A percentile compares a stretch with the other conserved stretches of the same genome.
Conservation (phyloP, 2,329 filamentous ascomycete species). For the Talaromyces sp. region DNA sequence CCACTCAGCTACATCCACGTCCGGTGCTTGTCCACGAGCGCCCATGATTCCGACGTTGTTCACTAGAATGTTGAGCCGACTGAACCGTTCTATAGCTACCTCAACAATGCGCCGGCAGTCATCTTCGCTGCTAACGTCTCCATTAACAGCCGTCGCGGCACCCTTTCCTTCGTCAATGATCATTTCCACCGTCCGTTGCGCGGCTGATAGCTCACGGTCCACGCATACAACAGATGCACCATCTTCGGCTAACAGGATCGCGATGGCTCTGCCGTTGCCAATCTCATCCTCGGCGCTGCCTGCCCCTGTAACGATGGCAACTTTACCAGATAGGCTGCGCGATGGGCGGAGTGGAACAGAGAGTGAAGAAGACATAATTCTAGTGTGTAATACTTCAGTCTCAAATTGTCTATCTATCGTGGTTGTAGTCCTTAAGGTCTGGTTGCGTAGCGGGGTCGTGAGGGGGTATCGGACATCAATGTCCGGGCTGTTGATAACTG, state of each 20-base stretch:
- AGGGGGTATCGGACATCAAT: not conserved
- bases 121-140: constrained; percentile 11
- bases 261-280: constrained; percentile 25
- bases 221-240: constrained; percentile 24
- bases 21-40: constrained; percentile 26
- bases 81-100: constrained; percentile 22
- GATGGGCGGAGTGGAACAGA: not conserved
- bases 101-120: constrained; percentile 21
- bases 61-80: constrained; percentile 5
- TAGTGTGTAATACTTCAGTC: not conserved
- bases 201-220: constrained; percentile 21
- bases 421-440: not conserved
- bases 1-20: constrained; percentile 26
- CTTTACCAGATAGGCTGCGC: constrained; percentile 17
- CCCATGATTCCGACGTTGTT: constrained; percentile 30
- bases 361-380: not conserved
- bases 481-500: not conserved
- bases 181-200: constrained; percentile 24
- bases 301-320: constrained; percentile 31
- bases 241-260: constrained; percentile 25
- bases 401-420: not conserved
- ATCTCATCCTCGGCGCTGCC: constrained; percentile 20
- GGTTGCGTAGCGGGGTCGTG: not conserved
- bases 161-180: constrained; percentile 21
- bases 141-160: not conserved